Evolutionary conservation across 129 eudicot species (phyloP).

Genomic region (Helichrysum umbraculigerum): DNA sequence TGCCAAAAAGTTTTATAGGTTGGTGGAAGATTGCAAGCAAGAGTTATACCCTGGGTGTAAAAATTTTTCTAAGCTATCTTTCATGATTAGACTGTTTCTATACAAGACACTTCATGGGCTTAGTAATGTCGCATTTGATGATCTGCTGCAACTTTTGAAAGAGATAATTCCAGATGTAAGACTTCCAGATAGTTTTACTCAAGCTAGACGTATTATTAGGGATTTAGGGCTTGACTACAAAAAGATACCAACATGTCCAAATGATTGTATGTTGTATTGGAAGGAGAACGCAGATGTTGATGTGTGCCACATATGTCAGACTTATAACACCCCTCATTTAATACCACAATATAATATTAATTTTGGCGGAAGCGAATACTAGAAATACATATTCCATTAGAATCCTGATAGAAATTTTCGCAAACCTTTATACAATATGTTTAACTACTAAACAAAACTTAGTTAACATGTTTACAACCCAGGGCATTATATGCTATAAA

Average conservation of each 20-base stretch:
- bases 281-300: not conserved
- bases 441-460: no score
- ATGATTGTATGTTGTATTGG: slow-evolving; percentile 20
- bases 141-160: not conserved
- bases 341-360: no score
- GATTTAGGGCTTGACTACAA: slow-evolving; percentile 18
- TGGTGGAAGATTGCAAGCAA: not conserved
- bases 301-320: no score
- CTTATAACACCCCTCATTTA: no score
- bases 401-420: no score
- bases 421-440: no score
- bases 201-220: slow-evolving; percentile 7
- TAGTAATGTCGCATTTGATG: not conserved
- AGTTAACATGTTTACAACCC: no score
- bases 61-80: not conserved
- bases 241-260: slow-evolving; percentile 13
- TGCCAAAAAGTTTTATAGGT: not conserved
- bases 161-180: not conserved
- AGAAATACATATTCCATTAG: no score
- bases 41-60: slow-evolving; percentile 11
- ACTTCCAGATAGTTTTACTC: slow-evolving; percentile 6
- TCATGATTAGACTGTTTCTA: not conserved
- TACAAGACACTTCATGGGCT: not conserved
- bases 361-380: no score
- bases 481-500: no score